Conservation (phyloP, 2,329 filamentous ascomycete genomes). For the Ceratocystis huliohia region DNA sequence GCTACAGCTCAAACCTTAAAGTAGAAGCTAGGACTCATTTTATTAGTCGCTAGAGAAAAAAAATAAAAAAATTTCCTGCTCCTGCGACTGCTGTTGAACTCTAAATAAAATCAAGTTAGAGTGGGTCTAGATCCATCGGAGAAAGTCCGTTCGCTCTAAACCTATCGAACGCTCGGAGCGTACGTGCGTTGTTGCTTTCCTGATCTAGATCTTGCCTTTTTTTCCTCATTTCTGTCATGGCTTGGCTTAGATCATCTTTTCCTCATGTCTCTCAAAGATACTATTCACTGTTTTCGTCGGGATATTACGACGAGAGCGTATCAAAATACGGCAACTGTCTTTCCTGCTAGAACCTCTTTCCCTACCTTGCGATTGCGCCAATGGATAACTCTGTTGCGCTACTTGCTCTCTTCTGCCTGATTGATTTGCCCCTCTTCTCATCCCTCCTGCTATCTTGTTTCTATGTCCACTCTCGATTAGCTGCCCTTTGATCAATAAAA, state of each 20-base stretch:
- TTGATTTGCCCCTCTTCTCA: not conserved
- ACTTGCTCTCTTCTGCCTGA: not conserved
- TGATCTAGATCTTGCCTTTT: not conserved
- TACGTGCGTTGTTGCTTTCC: not conserved
- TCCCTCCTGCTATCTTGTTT: not conserved
- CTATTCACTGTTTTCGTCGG: not conserved
- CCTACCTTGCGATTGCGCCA: not conserved
- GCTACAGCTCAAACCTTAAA: slow-evolving; percentile 5
- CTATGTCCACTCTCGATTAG: not conserved
- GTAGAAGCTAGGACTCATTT: not conserved
- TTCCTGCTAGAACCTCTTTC: not conserved
- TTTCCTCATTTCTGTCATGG: not conserved
- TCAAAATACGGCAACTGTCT: not conserved
- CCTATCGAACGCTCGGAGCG: not conserved
- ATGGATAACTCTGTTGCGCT: not conserved
- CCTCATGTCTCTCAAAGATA: not conserved
- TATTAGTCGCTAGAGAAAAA: not conserved
- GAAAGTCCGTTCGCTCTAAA: not conserved
- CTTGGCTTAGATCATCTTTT: not conserved
- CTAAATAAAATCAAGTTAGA: not conserved
- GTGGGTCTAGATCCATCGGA: not conserved
- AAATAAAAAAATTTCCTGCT: not conserved
- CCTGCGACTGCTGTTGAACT: not conserved
- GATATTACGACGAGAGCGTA: not conserved
- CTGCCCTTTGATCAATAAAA: not conserved